A percentile compares a stretch with the other conserved stretches of the same genome.
phyloP scores from a whole-genome alignment of 2,329 filamentous ascomycete genomes.

The Colletotrichum tropicicola region DNA sequence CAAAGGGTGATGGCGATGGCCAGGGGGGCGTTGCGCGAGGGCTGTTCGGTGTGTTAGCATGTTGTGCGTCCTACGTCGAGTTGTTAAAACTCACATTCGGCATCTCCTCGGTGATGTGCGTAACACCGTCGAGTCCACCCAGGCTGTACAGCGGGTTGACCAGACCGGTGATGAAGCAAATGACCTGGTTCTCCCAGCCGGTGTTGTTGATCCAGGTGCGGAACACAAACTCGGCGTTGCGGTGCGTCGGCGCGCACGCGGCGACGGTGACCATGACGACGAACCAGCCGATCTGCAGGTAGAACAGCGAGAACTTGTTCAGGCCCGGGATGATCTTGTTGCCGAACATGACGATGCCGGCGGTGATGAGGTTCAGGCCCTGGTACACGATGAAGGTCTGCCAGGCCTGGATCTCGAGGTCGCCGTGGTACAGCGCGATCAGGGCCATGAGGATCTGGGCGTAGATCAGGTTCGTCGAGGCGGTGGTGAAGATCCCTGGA shows the following conservation, averaged over 20 bases:
- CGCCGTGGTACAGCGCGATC: conserved; percentile 49
- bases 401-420: conserved; percentile 52
- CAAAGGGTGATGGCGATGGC: conserved; percentile 52
- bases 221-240: conserved; percentile 58
- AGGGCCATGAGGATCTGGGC: conserved; percentile 50
- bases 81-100: conserved; percentile 55
- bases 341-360: conserved; percentile 56
- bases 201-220: conserved; percentile 61
- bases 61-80: too few relatives aligned
- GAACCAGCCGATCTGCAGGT: conserved; percentile 56
- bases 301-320: conserved; percentile 55
- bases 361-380: conserved; percentile 51
- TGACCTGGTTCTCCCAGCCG: conserved; percentile 57
- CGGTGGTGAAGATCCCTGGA: conserved; percentile 53
- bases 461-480: conserved; percentile 54
- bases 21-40: conserved; percentile 47
- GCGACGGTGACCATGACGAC: conserved; percentile 57
- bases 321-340: conserved; percentile 52
- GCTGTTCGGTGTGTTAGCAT: conserved; percentile 25
- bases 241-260: conserved; percentile 54
- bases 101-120: conserved; percentile 62
- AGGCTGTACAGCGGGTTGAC: conserved; percentile 58
- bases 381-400: conserved; percentile 57
- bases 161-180: conserved; percentile 60
- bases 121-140: conserved; percentile 56